Evolutionary conservation across 1,284 basidiomycete genomes (phyloP).

Genomic region (Mycena citricolor): DNA sequence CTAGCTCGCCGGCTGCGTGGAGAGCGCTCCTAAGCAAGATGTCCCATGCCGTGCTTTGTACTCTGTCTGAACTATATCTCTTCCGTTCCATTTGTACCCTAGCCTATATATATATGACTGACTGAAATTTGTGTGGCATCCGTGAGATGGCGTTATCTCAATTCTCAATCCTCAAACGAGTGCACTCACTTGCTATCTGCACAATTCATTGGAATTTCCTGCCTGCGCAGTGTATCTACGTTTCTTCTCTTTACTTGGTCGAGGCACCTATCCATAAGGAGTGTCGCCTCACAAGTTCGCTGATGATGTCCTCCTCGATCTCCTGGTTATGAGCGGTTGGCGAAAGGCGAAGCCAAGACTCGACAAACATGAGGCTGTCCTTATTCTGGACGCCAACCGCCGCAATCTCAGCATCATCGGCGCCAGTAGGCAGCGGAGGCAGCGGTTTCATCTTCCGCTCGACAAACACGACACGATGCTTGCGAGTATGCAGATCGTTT

Average conservation of each 20-base stretch:
- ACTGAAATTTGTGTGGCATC: too few species aligned
- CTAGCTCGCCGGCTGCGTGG: slow-evolving; percentile 70
- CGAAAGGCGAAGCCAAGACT: slow-evolving; percentile 74
- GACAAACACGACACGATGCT: slow-evolving; percentile 91
- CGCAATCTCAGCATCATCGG: slow-evolving; percentile 8
- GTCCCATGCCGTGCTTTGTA: too few species aligned
- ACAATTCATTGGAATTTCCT: too few species aligned
- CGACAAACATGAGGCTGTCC: slow-evolving; percentile 41
- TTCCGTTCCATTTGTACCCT: too few species aligned
- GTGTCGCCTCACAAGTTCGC: slow-evolving; percentile 75
- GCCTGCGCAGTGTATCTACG: too few species aligned
- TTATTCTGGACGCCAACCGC: slow-evolving; percentile 15
- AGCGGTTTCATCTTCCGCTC: slow-evolving; percentile 38
- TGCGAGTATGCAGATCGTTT: slow-evolving; percentile 88
- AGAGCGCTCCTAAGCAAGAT: slow-evolving; percentile 51
- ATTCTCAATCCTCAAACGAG: too few species aligned
- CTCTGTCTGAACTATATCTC: too few species aligned
- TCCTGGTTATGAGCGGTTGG: slow-evolving; percentile 42
- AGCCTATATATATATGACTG: too few species aligned
- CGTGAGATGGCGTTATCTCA: too few species aligned
- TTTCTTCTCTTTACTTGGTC: too few species aligned
- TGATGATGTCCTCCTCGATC: slow-evolving; percentile 92
- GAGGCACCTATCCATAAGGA: slow-evolving; percentile 73
- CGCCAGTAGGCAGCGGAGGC: slow-evolving; percentile 28
- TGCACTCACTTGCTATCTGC: too few species aligned